Evolutionary conservation across 1,139 yeast species (phyloP).

Genomic region (Geotrichum europaeum): DNA sequence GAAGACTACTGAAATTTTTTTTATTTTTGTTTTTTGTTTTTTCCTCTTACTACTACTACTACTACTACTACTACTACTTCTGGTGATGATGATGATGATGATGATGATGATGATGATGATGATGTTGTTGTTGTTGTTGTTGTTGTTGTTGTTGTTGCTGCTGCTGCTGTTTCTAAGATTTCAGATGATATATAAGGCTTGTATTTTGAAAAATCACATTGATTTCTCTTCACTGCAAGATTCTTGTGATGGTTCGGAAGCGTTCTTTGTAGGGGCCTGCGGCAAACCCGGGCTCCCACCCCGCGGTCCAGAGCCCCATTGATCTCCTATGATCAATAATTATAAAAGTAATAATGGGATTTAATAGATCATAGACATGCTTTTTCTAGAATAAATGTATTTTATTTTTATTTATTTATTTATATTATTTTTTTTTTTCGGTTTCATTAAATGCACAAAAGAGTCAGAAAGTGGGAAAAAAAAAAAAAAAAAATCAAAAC

Average conservation of each 20-base stretch:
- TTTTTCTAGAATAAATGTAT: neutral
- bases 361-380: neutral
- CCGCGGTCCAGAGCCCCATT: no score
- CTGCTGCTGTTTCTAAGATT: neutral
- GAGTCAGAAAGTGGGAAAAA: no score
- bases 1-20: neutral
- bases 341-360: neutral
- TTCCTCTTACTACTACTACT: neutral
- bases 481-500: neutral
- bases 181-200: neutral
- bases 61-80: neutral
- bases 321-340: no score
- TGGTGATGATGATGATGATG: no score
- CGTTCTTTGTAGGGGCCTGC: neutral
- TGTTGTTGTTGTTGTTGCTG: neutral
- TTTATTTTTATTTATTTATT: no score
- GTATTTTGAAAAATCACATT: neutral
- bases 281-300: neutral
- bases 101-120: neutral
- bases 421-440: no score
- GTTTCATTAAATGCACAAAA: no score
- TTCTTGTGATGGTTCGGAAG: neutral
- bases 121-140: neutral
- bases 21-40: neutral
- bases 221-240: neutral